phyloP scores from a whole-genome alignment of 768 basidiomycete species.

The Asterophora lycoperdoides region DNA sequence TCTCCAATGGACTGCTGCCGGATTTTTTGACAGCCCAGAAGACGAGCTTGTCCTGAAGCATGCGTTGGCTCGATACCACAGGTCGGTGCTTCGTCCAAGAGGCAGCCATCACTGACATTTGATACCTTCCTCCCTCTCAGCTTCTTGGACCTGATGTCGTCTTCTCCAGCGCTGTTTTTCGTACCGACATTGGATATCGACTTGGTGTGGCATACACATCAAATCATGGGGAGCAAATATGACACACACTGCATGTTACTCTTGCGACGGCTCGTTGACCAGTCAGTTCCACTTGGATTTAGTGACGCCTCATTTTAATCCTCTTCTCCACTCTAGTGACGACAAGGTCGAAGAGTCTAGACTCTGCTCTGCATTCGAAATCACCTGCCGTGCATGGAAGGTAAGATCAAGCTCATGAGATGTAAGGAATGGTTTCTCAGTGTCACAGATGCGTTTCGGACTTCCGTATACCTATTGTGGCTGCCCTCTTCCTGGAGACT shows the following conservation, averaged over 20 bases:
- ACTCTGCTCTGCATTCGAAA: constrained; percentile 44
- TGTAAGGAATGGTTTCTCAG: no score
- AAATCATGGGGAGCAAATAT: constrained; percentile 49
- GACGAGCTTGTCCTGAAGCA: constrained; percentile 43
- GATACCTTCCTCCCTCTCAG: constrained; percentile 13
- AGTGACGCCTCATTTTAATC: no score
- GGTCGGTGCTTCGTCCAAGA: constrained; percentile 26
- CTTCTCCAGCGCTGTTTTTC: constrained; percentile 37
- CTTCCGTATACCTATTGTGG: constrained; percentile 54
- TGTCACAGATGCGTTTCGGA: constrained; percentile 40
- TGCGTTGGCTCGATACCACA: constrained; percentile 54
- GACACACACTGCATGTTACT: constrained; percentile 36
- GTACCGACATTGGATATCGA: constrained; percentile 72
- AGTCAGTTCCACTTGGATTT: constrained; percentile 35
- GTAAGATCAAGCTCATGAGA: not conserved
- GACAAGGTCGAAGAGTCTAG: constrained; percentile 39
- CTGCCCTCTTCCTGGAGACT: constrained; percentile 42
- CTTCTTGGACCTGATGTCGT: constrained; percentile 55
- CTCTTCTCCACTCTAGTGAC: constrained; percentile 30
- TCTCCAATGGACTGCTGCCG: constrained; percentile 46
- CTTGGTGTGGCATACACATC: constrained; percentile 73
- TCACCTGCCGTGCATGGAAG: constrained; percentile 27
- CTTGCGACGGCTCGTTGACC: constrained; percentile 47
- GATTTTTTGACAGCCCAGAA: constrained; percentile 33
- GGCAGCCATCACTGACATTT: no score